phyloP scores from a whole-genome alignment of 2,329 filamentous ascomycete genomes.

The Pseudogymnoascus sp. region DNA sequence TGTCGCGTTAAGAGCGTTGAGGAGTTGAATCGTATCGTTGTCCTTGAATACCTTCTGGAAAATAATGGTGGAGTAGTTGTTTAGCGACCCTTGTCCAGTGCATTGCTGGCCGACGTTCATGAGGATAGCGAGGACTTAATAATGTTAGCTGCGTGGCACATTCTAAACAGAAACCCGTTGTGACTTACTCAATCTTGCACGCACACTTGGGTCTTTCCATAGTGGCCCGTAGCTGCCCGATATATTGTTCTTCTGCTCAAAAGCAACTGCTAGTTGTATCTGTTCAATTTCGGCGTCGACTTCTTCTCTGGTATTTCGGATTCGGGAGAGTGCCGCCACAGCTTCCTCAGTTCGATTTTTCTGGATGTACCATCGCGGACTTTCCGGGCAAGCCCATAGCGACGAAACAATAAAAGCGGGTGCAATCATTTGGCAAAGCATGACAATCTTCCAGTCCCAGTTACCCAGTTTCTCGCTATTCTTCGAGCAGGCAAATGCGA shows the following conservation, averaged over 20 bases:
- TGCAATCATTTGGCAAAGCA: constrained; percentile 47
- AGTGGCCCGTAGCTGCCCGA: constrained; percentile 44
- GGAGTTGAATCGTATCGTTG: constrained; percentile 42
- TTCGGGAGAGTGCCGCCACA: constrained; percentile 43
- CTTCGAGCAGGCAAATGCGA: constrained; percentile 44
- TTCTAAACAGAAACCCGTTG: not conserved
- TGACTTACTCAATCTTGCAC: constrained; percentile 39
- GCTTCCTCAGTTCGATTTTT: constrained; percentile 50
- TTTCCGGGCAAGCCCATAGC: constrained; percentile 35
- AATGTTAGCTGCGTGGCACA: not conserved
- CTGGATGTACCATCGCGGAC: constrained; percentile 47
- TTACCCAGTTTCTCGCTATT: constrained; percentile 39
- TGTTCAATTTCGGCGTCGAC: constrained; percentile 45
- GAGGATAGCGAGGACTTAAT: constrained; percentile 37
- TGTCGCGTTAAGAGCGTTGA: constrained; percentile 50
- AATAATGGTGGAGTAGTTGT: constrained; percentile 48
- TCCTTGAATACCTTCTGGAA: constrained; percentile 47
- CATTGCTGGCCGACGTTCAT: constrained; percentile 49
- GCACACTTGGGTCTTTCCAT: constrained; percentile 48
- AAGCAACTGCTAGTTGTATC: constrained; percentile 48
- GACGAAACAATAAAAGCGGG: constrained; percentile 42
- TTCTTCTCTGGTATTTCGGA: constrained; percentile 29
- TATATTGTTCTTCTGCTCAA: constrained; percentile 45
- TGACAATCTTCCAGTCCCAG: constrained; percentile 50
- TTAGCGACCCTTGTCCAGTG: constrained; percentile 47